Base-by-base conservation (phyloP, 1,139 yeast species). In the Pichia sp. region DNA sequence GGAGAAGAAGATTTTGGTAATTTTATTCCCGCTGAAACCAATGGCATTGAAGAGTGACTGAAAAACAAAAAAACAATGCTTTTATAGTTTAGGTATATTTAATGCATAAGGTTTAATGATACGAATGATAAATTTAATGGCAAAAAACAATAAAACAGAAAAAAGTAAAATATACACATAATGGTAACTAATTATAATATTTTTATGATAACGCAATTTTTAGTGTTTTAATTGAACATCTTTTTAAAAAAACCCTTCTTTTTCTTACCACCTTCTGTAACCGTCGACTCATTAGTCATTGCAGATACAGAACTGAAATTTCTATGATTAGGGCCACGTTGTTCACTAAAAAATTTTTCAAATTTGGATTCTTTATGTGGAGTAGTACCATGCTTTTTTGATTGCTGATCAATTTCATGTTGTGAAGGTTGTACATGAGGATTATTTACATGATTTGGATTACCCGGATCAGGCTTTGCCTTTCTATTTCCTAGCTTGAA, bases 231-330 rank as follows among this genome's bases (percentile, higher is more conserved):
- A 5, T 87, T 86, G 65, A 84, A 84, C 46, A 84, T 64, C 62
- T 80, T 83, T 62, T 81, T 80, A 52, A 84, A 70, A 58, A 81
- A 75, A 25, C 76, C 73, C 58, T 71, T 72, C 69, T 80, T 80
- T 60, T 78, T 79, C 51, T 62, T 65, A 13, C 70, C 70, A 19
- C 61, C 65, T 7, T 43, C 57, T 7, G 34, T 29, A 5, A 28
- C 45, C 14, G 46, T 42, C 16, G 47, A 34, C 1, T n/a, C 36
- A 4, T 43, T 28, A 10, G 51, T 41, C 6, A 41, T 30, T 8
- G 46, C 33, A 3, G 55, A 62, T 33, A 58, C 50, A 42, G 58
- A 55, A 27, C 57, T 52, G 18, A 53, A 42, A 36, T 50, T 45
- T 47, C 52, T 50, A 45, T 55, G 52, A 42, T 30, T 42, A 28